Conservation (phyloP, 257 asterid genomes). For the Ocimum tenuiflorum region DNA sequence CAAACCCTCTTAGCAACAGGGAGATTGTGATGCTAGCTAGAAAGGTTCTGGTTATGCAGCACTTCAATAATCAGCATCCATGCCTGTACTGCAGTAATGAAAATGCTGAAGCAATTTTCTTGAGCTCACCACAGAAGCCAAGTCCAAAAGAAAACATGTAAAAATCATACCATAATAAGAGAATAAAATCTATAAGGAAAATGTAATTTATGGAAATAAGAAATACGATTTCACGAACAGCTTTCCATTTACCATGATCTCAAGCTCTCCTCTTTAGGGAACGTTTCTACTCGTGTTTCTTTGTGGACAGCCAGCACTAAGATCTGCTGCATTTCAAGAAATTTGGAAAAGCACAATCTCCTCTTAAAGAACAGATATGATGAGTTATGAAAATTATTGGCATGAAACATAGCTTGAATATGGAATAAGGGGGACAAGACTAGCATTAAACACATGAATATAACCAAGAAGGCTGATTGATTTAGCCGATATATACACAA, state of each 20-base stretch:
- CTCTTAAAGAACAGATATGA: neutral
- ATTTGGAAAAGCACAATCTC: neutral
- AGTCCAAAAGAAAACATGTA: slow-evolving; percentile 4
- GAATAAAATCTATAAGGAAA: neutral
- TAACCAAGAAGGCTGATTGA: neutral
- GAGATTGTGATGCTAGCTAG: slow-evolving; percentile 55
- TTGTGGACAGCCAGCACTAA: no score
- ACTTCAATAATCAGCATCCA: slow-evolving; percentile 57
- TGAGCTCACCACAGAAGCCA: slow-evolving; percentile 24
- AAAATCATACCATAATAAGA: neutral
- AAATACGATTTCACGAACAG: no score
- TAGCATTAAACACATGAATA: neutral
- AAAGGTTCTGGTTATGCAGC: slow-evolving; percentile 33
- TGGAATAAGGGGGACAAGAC: neutral
- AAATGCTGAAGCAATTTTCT: slow-evolving; percentile 53
- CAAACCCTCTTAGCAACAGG: slow-evolving; percentile 42
- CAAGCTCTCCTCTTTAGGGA: no score
- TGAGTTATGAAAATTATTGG: neutral
- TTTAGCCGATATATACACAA: neutral
- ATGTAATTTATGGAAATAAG: neutral
- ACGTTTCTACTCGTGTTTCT: no score
- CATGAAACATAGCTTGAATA: neutral
- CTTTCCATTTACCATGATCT: no score
- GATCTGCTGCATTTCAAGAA: no score
- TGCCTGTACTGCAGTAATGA: slow-evolving; percentile 63